Conservation (phyloP, 257 asterid species). For the Sherardia arvensis region DNA sequence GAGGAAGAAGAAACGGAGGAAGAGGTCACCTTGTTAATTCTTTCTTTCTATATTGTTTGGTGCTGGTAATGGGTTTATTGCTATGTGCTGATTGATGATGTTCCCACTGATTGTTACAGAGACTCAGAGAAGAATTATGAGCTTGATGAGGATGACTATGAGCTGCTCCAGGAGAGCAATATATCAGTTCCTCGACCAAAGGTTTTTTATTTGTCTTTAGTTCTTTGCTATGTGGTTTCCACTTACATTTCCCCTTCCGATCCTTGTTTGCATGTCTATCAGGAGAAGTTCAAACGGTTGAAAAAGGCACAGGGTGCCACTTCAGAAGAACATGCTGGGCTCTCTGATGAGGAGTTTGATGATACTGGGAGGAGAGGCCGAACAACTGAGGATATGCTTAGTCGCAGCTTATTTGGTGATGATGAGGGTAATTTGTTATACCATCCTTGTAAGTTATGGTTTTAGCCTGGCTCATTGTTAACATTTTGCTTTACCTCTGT, state of each 20-base stretch:
- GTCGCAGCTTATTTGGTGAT: conserved; percentile 71
- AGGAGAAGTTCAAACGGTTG: conserved; percentile 85
- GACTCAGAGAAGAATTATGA: conserved; percentile 56
- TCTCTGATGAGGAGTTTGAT: conserved; percentile 65
- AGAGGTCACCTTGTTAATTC: conserved; percentile 35
- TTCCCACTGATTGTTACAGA: conserved; percentile 25
- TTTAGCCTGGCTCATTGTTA: neutral
- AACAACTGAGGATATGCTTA: conserved; percentile 74
- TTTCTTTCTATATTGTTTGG: neutral
- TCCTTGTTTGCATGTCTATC: conserved; percentile 3
- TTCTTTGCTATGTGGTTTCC: neutral
- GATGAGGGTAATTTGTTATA: conserved; percentile 51
- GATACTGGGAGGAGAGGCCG: conserved; percentile 65
- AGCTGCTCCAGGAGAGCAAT: conserved; percentile 88
- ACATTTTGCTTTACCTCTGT: conserved; percentile 10
- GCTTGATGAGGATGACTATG: conserved; percentile 92
- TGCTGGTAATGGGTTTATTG: neutral
- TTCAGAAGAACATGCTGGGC: conserved; percentile 64
- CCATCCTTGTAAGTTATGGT: neutral
- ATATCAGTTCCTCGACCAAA: conserved; percentile 84
- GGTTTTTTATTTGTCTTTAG: conserved; percentile 13
- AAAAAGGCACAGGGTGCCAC: conserved; percentile 75
- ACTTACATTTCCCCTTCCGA: neutral
- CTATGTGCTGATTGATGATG: neutral
- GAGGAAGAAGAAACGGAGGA: conserved; percentile 78